These are phyloP conservation scores for Linderniella brevidens DNA, from an alignment of 257 asterid genomes.

Conservation along the genomic window DNA sequence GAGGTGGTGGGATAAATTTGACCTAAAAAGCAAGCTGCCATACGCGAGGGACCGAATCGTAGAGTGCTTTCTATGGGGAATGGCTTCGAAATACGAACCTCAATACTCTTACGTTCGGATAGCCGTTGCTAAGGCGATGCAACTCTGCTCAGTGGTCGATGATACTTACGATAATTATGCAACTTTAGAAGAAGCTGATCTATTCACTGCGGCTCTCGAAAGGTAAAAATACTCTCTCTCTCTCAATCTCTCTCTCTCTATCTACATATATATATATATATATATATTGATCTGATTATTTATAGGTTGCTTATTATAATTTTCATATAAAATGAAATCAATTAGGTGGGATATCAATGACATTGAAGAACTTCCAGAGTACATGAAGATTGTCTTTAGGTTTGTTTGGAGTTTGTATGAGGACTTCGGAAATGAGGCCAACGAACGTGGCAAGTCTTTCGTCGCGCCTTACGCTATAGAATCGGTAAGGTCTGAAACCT, in stretches of 20 bases:
- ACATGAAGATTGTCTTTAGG: constrained; percentile 3
- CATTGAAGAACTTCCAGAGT: constrained; percentile 13
- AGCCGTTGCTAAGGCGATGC: background rate
- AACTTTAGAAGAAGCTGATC: background rate
- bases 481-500: constrained; percentile 11
- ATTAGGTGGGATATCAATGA: constrained; percentile 25
- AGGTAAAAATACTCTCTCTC: background rate
- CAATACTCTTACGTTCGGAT: background rate
- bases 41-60: background rate
- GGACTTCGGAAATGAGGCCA: constrained; percentile 12
- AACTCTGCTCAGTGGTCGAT: background rate
- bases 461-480: constrained; percentile 11
- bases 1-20: background rate
- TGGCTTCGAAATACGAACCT: background rate
- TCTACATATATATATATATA: too few relatives aligned
- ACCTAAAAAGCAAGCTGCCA: background rate
- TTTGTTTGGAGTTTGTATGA: constrained; percentile 10
- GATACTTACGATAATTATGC: background rate
- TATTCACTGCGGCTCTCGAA: background rate
- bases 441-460: constrained; percentile 7
- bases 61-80: background rate
- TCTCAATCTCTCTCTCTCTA: too few relatives aligned
- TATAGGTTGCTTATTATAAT: too few relatives aligned
- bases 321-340: too few relatives aligned
- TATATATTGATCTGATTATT: background rate